Evolutionary conservation across 768 basidiomycete species (phyloP), one percentile per base, ranked within the genome.

Genomic region (Leccinum subgranulosum): DNA sequence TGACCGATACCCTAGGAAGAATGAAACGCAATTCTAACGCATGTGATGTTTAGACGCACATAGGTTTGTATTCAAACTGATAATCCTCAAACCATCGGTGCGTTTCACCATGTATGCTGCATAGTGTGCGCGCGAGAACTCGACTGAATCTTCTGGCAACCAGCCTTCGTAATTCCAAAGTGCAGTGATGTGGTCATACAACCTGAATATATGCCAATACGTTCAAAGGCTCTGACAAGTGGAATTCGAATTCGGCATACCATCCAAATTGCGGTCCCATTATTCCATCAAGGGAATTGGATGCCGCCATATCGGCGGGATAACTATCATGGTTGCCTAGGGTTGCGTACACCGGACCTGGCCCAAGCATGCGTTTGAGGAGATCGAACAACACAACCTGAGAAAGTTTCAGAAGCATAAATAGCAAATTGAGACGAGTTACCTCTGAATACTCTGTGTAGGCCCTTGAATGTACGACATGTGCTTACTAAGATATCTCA

Each of bases 281-380:
- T 3, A 65, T 60, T 4, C 80, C 84, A 28, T 80, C 82, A 1
- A 90, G 71, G 6, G 83, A 75, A 62, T 82, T 78, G 28, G 84
- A 81, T 1, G 87, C 81, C 60, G 87, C 87, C 63, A 85, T 78
- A 3, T 70, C 85, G 78, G 66, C 45, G 5, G 56, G 84, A 68
- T 85, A 88, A 43, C 78, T 84, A 66, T 92, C 89, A 63, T 92
- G 89, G 67, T 92, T 92, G 9, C 89, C 89, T 9, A 91, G 74
- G 0, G 85, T 82, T 28, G 86, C 83, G 61, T 90, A 92, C 3
- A 90, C 80, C n/a, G 89, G 87, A 0, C 87, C 86, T 14, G 80
- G 76, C 15, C 83, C 83, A 29, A 90, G 76, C 63, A 77, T 76
- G 15, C 75, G 75, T 69, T 81, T 86, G 72, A 89, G 80, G 34